Evolutionary conservation across 805 yeast species (phyloP).

Genomic region (Starmera caribaea): DNA sequence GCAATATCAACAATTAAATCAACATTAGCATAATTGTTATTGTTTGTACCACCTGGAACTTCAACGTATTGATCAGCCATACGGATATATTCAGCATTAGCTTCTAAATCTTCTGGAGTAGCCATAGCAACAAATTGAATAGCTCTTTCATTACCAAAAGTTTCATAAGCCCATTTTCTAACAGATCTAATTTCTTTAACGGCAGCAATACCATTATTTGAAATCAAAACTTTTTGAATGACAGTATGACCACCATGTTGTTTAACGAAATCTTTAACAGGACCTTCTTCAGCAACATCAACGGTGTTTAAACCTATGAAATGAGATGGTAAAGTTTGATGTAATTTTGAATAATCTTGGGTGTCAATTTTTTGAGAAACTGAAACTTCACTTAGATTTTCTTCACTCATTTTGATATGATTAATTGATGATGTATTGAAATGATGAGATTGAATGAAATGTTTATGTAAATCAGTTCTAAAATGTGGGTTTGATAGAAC

Average conservation of each 20-base stretch:
- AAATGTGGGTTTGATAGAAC: no score
- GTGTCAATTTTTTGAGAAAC: constrained; percentile 17
- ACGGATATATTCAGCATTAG: constrained; percentile 95
- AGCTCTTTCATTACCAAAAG: constrained; percentile 93
- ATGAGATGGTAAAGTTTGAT: constrained; percentile 48
- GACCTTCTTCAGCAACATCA: constrained; percentile 65
- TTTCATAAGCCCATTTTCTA: constrained; percentile 98
- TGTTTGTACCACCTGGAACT: constrained; percentile 99
- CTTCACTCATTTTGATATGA: constrained; percentile 27
- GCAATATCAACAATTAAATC: constrained; percentile 96
- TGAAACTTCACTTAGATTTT: constrained; percentile 28
- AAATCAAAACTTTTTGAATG: constrained; percentile 78
- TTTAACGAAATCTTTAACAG: constrained; percentile 75
- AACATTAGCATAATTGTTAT: constrained; percentile 96
- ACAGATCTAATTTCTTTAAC: constrained; percentile 96
- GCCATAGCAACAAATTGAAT: constrained; percentile 97
- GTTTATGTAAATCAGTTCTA: no score
- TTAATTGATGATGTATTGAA: background rate
- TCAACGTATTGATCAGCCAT: constrained; percentile 99
- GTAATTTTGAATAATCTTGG: constrained; percentile 25
- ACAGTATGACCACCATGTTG: constrained; percentile 93
- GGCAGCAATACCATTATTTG: constrained; percentile 99
- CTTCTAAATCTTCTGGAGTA: constrained; percentile 96
- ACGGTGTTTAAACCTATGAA: constrained; percentile 79
- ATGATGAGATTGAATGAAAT: background rate